phyloP scores from a whole-genome alignment of 768 basidiomycete genomes.

The Leucosporidium yakuticum region DNA sequence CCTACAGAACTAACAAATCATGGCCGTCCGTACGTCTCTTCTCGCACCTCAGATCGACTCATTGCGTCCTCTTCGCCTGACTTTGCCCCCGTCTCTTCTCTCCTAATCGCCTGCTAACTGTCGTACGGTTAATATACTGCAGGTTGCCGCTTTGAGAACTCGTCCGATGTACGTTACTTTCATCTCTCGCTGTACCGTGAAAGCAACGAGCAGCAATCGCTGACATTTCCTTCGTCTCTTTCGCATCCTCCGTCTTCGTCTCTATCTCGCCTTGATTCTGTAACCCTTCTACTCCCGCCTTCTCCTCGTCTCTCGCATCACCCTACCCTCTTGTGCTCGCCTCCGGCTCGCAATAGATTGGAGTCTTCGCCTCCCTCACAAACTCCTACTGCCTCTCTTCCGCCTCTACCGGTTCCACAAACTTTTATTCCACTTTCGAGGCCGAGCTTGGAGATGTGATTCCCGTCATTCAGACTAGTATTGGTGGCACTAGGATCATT shows the following conservation, averaged over 20 bases:
- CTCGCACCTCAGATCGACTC: no score
- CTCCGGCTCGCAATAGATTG: conserved; percentile 92
- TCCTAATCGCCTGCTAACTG: no score
- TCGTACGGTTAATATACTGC: neutral
- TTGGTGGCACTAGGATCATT: conserved; percentile 87
- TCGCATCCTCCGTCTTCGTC: neutral
- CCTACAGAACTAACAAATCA: no score
- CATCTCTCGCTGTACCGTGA: neutral
- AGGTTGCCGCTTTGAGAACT: conserved; percentile 39
- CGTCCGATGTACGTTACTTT: conserved; percentile 34
- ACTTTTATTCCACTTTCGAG: conserved; percentile 98
- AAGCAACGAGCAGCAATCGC: neutral
- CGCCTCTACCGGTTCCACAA: conserved; percentile 78
- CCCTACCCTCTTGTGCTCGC: conserved; percentile 40
- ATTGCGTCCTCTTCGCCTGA: no score
- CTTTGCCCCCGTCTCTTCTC: no score
- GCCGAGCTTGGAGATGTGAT: conserved; percentile 85
- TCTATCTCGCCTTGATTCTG: neutral
- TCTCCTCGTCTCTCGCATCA: neutral
- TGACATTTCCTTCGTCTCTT: neutral
- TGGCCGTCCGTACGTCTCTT: no score
- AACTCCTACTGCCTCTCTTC: conserved; percentile 92
- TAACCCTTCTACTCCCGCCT: no score
- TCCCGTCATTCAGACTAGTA: conserved; percentile 89
- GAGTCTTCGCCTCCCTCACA: conserved; percentile 94